Base-by-base conservation (phyloP, 2,329 filamentous ascomycete species). In the Erysiphe pulchra region DNA sequence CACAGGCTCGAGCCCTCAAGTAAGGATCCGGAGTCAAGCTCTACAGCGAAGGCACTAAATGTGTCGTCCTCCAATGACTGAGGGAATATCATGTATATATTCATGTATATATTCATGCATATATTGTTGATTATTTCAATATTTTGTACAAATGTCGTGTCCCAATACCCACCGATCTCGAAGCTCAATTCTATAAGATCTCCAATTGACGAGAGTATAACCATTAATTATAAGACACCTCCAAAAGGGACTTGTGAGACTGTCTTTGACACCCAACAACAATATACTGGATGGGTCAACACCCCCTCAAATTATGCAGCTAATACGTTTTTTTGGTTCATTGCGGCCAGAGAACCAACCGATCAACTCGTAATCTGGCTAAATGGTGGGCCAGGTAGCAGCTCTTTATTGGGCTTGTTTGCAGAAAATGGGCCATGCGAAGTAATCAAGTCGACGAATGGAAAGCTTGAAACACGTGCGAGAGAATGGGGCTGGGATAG, bases 201-300 rank as follows among this genome's bases (percentile, higher is more conserved):
- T 16, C 73, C 76, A 2, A 63, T 79, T 52, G 66, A 80, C 57
- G 61, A 63, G 28, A 68, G 70, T 51, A 71, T 83, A 55, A 75
- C 70, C 48, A 71, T 83, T 55, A 70, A 71, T 46, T 84, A 78
- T 65, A 81, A 77, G 55, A 62, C 66, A 33, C 70, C 70, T 2
- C 66, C 70, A 4, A 58, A 63, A 8, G 73, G 70, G 41, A 75
- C 69, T 12, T 83, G 79, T 58, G 68, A 64, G 42, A 81, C 78
- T 1, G 71, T 70, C 8, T 80, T 79, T 53, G 56, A 65, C 40
- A 65, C 63, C 1, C 78, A 83, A 58, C 69, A 75, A 57, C 78
- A 82, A 57, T 80, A 76, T 55, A 72, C 75, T 4, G 78, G 78
- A 54, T 81, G 79, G 68, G 71, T 82, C 47, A 67, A 62, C 45